Conservation (phyloP, 2,329 filamentous ascomycete species). For the Trichophyton schoenleinii region DNA sequence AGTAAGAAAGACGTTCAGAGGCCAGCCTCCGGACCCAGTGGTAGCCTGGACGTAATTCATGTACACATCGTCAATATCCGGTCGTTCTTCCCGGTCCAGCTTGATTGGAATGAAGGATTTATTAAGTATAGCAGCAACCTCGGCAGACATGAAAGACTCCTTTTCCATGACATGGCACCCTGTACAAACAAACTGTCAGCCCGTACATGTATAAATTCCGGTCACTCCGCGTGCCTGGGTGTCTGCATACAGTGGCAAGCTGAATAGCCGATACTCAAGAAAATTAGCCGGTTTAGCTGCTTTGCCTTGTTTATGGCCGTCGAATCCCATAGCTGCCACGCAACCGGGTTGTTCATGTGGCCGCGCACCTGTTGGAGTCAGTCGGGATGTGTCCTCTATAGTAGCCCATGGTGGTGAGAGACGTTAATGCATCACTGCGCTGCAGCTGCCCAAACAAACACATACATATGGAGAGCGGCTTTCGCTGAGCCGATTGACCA, state of each 20-base stretch:
- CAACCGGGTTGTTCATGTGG: constrained; percentile 69
- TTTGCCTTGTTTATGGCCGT: constrained; percentile 66
- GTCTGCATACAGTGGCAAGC: constrained; percentile 72
- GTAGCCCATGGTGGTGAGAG: background rate
- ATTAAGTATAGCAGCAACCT: constrained; percentile 74
- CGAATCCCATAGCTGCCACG: constrained; percentile 80
- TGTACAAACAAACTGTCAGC: constrained; percentile 21
- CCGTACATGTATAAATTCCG: background rate
- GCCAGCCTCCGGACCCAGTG: constrained; percentile 83
- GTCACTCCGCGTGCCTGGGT: background rate
- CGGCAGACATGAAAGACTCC: constrained; percentile 75
- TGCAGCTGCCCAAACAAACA: constrained; percentile 18
- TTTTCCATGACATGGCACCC: constrained; percentile 84
- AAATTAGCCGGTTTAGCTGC: constrained; percentile 74
- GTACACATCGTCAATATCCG: constrained; percentile 88
- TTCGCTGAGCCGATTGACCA: constrained; percentile 46
- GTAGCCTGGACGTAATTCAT: constrained; percentile 98
- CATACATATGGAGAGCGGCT: constrained; percentile 56
- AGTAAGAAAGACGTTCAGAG: constrained; percentile 90
- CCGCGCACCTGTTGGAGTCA: constrained; percentile 45
- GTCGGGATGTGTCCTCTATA: background rate
- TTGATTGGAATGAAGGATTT: constrained; percentile 80
- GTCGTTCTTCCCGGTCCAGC: constrained; percentile 84
- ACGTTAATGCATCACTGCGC: background rate
- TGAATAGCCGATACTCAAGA: constrained; percentile 87